Base-by-base conservation (phyloP, 2,329 filamentous ascomycete genomes). In the Metarhizium rileyi region DNA sequence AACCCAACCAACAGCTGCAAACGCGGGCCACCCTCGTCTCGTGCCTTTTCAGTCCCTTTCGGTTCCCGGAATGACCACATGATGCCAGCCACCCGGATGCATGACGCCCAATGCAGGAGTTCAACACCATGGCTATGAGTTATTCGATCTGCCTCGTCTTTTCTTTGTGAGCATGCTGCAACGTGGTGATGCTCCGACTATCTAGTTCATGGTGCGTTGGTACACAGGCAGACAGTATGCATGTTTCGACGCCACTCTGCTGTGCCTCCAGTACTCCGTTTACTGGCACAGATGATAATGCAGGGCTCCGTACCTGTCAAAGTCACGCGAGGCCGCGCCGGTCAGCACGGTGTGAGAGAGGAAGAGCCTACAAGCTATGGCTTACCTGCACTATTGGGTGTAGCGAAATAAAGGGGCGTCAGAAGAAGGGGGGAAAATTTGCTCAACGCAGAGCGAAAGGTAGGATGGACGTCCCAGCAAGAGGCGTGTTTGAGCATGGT, bases 21-120 rank as follows among this genome's bases (percentile, higher is more conserved):
- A 30, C 16, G 23, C n/a, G 43, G 14, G 9, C 33, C 18, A 8
- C 23, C 23, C 22, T 47, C 40, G 40, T 25, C 26, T 36, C 40
- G 27, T 47, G 45, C 44, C 44, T 28, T 38, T 35, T 25, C 36
- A 26, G 25, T 27, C 5, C 20, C 45, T 25, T 26, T 42, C 41
- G 42, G 26, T 36, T 43, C 33, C 41, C 22, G 42, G 35, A 46
- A 20, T 33, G 35, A n/a, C 33, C 46, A 48, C 42, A 48, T 48
- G 49, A 48, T 36, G 45, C 1, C 28, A 42, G 41, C 42, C 40
- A 48, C 49, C 9, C n/a, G 25, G 23, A 46, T 51, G 49, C 45
- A 44, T 38, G 33, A 28, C 16, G 25, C 33, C 28, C 2, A 42
- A 22, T 36, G 40, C 22, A 46, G 49, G 36, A 44, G 16, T 18